phyloP scores from a whole-genome alignment of 257 asterid species.

The Solanum bukasovii region DNA sequence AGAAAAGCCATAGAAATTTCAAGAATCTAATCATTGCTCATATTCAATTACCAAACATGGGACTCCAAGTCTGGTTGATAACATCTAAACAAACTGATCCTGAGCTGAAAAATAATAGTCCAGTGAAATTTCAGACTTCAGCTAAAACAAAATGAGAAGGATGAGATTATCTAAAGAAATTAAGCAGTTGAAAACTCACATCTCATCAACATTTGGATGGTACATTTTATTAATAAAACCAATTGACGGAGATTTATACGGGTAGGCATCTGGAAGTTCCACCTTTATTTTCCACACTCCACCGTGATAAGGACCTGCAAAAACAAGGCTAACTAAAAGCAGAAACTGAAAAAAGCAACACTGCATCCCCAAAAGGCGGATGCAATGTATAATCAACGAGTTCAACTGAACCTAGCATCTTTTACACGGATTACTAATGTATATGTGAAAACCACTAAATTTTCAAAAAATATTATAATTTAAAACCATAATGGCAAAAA shows the following conservation, averaged over 20 bases:
- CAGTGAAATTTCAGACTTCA: not conserved
- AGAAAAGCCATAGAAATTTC: not conserved
- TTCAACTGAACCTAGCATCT: not conserved
- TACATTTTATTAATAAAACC: conserved; percentile 84
- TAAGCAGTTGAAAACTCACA: conserved; percentile 29
- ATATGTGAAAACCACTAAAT: not conserved
- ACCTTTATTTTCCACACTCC: conserved; percentile 95
- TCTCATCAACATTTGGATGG: conserved; percentile 98
- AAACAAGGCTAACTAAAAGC: conserved; percentile 3
- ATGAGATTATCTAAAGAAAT: not conserved
- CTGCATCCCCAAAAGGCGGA: not conserved
- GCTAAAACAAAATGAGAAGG: not conserved
- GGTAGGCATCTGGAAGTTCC: conserved; percentile 95
- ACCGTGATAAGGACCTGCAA: conserved; percentile 85
- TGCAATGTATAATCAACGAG: not conserved
- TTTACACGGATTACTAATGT: not conserved
- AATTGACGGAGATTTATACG: conserved; percentile 89
- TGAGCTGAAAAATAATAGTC: conserved; percentile 48
- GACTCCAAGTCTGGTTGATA: conserved; percentile 97
- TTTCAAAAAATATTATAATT: not conserved
- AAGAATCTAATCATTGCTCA: not conserved
- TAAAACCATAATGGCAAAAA: not conserved
- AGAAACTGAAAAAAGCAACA: not conserved
- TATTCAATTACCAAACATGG: conserved; percentile 73
- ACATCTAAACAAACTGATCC: conserved; percentile 96